These are phyloP conservation scores for Immersiporthe knoxdaviesiana DNA, from an alignment of 2,329 filamentous ascomycete species.

Conservation along the genomic window DNA sequence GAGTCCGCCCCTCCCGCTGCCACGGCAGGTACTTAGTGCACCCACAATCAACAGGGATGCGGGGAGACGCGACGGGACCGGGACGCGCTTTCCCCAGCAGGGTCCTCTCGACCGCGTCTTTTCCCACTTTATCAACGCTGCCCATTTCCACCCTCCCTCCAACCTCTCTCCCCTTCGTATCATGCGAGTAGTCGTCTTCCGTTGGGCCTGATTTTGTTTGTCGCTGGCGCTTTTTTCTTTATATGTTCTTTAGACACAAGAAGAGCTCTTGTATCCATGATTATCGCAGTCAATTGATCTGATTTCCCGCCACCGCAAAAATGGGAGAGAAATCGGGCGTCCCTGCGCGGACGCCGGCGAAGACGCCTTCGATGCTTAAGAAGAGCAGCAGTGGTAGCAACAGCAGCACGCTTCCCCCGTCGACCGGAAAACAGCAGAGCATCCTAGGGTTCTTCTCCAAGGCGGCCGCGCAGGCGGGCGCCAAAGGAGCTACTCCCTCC, in stretches of 20 bases:
- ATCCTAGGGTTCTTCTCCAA: slow-evolving; percentile 83
- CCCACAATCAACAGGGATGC: not conserved
- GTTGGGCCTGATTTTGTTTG: not conserved
- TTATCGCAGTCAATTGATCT: slow-evolving; percentile 12
- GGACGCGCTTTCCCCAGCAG: not conserved
- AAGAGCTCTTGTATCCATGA: not conserved
- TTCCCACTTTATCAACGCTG: not conserved
- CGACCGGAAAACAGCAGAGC: slow-evolving; percentile 65
- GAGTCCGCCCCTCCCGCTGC: too few relatives aligned
- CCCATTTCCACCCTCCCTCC: not conserved
- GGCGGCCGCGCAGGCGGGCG: slow-evolving; percentile 44
- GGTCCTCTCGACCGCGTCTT: slow-evolving; percentile 4
- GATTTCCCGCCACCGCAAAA: slow-evolving; percentile 1
- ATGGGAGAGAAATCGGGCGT: slow-evolving; percentile 27
- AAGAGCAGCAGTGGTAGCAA: slow-evolving; percentile 45
- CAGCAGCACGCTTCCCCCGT: slow-evolving; percentile 37
- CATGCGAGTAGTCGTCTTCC: not conserved
- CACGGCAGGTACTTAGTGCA: too few relatives aligned
- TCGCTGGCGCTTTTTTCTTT: slow-evolving; percentile 9
- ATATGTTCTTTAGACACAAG: not conserved
- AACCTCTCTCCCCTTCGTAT: not conserved
- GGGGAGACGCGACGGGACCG: not conserved
- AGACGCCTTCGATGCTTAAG: slow-evolving; percentile 39
- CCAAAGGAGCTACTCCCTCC: slow-evolving; percentile 37
- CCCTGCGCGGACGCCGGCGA: slow-evolving; percentile 43